phyloP scores from a whole-genome alignment of 495 filamentous ascomycete species.

The Penicillium arizonense region DNA sequence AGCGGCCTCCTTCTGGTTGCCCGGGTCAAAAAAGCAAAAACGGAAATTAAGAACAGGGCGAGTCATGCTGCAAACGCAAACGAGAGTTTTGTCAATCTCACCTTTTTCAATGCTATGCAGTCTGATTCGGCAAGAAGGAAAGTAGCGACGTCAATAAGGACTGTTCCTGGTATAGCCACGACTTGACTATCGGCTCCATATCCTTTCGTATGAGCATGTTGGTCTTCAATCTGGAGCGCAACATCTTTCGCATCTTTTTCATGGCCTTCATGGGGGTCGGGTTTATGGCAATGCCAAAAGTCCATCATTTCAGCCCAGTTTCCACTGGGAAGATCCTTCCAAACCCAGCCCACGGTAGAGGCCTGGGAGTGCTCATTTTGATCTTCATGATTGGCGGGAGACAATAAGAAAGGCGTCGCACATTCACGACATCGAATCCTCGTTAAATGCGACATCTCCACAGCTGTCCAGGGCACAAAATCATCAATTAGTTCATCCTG shows the following conservation, averaged over 20 bases:
- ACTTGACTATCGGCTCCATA: conserved; percentile 75
- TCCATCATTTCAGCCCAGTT: conserved; percentile 99
- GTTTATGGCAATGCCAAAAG: conserved; percentile 99
- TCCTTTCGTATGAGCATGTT: conserved; percentile 57
- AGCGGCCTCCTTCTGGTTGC: conserved; percentile 87
- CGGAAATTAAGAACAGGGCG: conserved; percentile 2
- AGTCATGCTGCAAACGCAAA: background rate
- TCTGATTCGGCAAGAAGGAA: conserved; percentile 67
- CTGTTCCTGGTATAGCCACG: conserved; percentile 58
- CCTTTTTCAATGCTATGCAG: conserved; percentile 57
- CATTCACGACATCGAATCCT: conserved; percentile 68
- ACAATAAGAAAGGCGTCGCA: conserved; percentile 21
- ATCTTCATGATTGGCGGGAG: background rate
- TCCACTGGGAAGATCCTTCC: conserved; percentile 94
- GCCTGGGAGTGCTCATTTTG: background rate
- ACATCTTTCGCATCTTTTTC: conserved; percentile 26
- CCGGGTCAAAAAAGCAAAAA: conserved; percentile 33
- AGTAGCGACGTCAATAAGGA: conserved; percentile 77
- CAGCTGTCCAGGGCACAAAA: conserved; percentile 71
- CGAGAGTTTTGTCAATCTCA: conserved; percentile 42
- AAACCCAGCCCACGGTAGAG: conserved; percentile 39
- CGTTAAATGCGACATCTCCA: conserved; percentile 51
- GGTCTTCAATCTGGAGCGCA: conserved; percentile 27
- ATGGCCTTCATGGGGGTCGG: conserved; percentile 49
- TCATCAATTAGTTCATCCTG: conserved; percentile 34